phyloP scores from a whole-genome alignment of 257 asterid genomes.

The Craterostigma plantagineum region DNA sequence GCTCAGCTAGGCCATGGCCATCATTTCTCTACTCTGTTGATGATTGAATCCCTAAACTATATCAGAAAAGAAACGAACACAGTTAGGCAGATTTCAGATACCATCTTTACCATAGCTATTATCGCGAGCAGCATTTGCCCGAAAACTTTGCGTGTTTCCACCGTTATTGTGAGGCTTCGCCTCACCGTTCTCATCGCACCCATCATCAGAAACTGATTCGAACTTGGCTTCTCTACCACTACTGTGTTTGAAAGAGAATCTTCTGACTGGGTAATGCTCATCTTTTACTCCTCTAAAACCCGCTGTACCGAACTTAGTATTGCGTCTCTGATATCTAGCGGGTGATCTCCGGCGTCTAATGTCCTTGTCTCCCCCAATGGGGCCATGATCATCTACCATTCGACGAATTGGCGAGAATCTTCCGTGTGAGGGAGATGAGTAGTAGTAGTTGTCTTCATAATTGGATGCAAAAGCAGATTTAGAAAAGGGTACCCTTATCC shows the following conservation, averaged over 20 bases:
- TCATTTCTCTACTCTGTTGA: too few relatives aligned
- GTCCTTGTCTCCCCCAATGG: slow-evolving; percentile 16
- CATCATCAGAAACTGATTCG: slow-evolving; percentile 19
- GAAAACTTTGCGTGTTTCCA: slow-evolving; percentile 13
- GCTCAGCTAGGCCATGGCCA: too few relatives aligned
- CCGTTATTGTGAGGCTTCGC: slow-evolving; percentile 16
- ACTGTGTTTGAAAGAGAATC: slow-evolving; percentile 18
- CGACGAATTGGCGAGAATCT: slow-evolving; percentile 19
- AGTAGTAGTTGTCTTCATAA: slow-evolving; percentile 26
- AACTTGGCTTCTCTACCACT: slow-evolving; percentile 15
- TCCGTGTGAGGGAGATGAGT: slow-evolving; percentile 33
- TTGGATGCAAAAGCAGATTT: slow-evolving; percentile 37
- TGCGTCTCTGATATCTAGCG: slow-evolving; percentile 16
- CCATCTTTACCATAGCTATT: not conserved
- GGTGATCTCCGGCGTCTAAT: slow-evolving; percentile 31
- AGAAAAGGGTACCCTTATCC: slow-evolving; percentile 19
- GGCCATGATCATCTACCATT: too few relatives aligned
- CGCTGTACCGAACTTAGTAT: slow-evolving; percentile 3
- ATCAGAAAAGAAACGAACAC: too few relatives aligned
- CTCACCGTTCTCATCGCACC: slow-evolving; percentile 26
- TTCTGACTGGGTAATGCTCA: slow-evolving; percentile 9
- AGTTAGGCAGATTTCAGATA: too few relatives aligned
- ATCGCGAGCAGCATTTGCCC: not conserved
- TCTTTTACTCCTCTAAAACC: too few relatives aligned
- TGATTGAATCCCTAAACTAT: too few relatives aligned